These are phyloP conservation scores for Choanephora cucurbitarum DNA, from an alignment of 371 early-diverging fungal species.

Conservation along the genomic window DNA sequence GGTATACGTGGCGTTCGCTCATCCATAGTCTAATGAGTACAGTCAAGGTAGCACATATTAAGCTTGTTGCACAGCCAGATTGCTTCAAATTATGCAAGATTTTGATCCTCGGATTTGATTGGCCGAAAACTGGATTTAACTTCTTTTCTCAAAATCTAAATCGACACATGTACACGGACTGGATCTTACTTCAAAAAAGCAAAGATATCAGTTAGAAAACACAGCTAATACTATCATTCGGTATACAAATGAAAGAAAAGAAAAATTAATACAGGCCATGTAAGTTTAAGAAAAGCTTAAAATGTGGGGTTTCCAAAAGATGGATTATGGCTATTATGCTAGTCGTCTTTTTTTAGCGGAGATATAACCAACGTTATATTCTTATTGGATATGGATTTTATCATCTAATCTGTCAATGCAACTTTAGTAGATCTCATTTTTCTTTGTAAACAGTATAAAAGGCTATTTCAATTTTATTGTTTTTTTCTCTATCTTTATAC, in stretches of 20 bases:
- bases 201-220: no score
- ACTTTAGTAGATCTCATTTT: slow-evolving; percentile 10
- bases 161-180: neutral
- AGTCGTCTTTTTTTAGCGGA: neutral
- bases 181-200: neutral
- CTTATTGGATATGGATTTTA: slow-evolving; percentile 9
- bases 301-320: no score
- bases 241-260: no score
- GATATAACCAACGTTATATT: neutral
- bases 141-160: neutral
- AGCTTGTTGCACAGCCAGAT: neutral
- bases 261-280: no score
- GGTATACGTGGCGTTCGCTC: neutral
- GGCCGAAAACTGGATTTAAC: neutral
- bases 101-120: slow-evolving; percentile 12
- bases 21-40: neutral
- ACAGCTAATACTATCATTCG: no score
- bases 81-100: neutral
- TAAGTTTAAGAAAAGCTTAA: no score
- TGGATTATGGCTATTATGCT: neutral
- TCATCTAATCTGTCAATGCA: slow-evolving; percentile 18
- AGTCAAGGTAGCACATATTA: neutral
- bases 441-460: neutral
- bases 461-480: neutral
- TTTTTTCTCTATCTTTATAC: slow-evolving; percentile 2